These are phyloP conservation scores for Tremella mesenterica DNA, from an alignment of 768 basidiomycete genomes.

Conservation along the genomic window DNA sequence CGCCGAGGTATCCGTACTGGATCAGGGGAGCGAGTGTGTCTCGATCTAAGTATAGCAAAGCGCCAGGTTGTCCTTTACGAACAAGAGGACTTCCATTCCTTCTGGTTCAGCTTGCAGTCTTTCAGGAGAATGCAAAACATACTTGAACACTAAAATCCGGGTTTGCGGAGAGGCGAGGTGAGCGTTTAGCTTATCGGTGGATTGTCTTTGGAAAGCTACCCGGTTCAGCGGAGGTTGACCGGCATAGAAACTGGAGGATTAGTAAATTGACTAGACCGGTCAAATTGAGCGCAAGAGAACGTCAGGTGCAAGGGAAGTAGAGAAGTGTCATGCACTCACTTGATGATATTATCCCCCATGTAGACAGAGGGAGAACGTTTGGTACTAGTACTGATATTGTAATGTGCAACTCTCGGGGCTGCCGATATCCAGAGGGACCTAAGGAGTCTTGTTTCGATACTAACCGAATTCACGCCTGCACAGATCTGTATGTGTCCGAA, in stretches of 20 bases:
- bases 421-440: too few relatives aligned
- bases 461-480: too few relatives aligned
- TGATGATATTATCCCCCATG: constrained; percentile 45
- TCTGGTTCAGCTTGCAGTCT: constrained; percentile 35
- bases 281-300: background rate
- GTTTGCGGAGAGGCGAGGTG: constrained; percentile 56
- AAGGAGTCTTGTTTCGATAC: too few relatives aligned
- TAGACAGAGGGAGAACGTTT: too few relatives aligned
- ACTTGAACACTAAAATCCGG: constrained; percentile 70
- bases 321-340: constrained; percentile 24
- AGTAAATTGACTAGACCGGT: constrained; percentile 1
- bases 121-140: constrained; percentile 46
- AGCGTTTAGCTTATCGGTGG: constrained; percentile 65
- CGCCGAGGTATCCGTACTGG: constrained; percentile 11
- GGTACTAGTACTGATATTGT: too few relatives aligned
- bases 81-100: constrained; percentile 46
- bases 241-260: constrained; percentile 38
- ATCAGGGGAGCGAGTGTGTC: constrained; percentile 60
- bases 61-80: constrained; percentile 50
- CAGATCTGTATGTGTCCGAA: too few relatives aligned
- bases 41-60: constrained; percentile 59
- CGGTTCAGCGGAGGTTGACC: constrained; percentile 46
- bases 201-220: constrained; percentile 59
- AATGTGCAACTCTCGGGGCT: too few relatives aligned
- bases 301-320: background rate